Evolutionary conservation across 208 protist species (phyloP).

Genomic region (Acanthamoeba royreba): DNA sequence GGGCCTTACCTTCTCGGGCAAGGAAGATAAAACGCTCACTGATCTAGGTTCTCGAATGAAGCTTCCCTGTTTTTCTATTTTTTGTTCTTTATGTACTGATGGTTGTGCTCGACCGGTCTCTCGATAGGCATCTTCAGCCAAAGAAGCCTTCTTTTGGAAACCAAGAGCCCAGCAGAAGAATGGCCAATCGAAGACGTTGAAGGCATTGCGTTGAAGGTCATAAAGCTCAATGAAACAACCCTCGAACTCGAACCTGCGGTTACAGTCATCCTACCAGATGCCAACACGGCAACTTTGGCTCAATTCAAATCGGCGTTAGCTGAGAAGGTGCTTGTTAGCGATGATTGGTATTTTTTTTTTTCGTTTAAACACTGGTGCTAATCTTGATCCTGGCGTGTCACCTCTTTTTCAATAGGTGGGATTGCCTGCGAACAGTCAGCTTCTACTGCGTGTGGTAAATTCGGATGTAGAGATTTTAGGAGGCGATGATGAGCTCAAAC

Average conservation of each 20-base stretch:
- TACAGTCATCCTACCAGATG: not conserved
- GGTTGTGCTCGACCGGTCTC: too few relatives aligned
- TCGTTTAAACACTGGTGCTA: not conserved
- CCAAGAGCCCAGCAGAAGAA: not conserved
- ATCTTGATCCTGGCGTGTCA: not conserved
- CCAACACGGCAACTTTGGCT: not conserved
- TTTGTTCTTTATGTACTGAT: not conserved
- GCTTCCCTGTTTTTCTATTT: not conserved
- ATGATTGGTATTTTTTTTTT: not conserved
- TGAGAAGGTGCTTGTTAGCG: not conserved
- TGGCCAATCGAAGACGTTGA: not conserved
- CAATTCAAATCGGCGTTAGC: not conserved
- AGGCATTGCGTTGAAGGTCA: not conserved
- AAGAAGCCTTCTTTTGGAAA: not conserved
- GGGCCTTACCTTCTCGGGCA: not conserved
- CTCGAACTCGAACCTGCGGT: not conserved
- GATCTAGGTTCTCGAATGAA: not conserved
- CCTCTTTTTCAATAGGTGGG: not conserved
- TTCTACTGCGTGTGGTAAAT: not conserved
- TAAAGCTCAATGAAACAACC: not conserved
- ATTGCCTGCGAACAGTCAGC: not conserved
- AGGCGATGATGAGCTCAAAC: not conserved
- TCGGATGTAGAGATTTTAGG: not conserved
- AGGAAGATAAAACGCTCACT: not conserved
- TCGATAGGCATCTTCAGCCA: slow-evolving; percentile 27